Evolutionary conservation across 2,329 filamentous ascomycete species (phyloP).

Genomic region (Fusarium sp.): DNA sequence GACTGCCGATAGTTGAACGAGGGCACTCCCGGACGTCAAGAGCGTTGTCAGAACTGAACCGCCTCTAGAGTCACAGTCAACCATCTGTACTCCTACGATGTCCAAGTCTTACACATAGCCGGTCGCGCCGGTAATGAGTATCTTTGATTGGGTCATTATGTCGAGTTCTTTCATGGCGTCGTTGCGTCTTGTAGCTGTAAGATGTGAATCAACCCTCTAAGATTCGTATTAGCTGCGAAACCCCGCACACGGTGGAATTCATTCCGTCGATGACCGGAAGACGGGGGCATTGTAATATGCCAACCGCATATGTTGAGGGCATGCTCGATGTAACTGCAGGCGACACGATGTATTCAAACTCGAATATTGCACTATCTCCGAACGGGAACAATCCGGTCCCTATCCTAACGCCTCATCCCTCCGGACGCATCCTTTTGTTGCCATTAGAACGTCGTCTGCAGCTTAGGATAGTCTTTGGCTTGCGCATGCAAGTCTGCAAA

Average conservation of each 20-base stretch:
- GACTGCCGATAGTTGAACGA: background rate
- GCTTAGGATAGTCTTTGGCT: conserved; percentile 41
- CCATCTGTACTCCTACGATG: background rate
- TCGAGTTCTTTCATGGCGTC: background rate
- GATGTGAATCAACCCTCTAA: background rate
- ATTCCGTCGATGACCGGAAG: background rate
- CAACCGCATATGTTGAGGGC: background rate
- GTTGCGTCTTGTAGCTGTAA: background rate
- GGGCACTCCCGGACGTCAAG: background rate
- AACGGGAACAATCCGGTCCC: background rate
- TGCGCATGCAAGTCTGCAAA: conserved; percentile 38
- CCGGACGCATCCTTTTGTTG: background rate
- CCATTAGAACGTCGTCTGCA: conserved; percentile 42
- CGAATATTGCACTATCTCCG: background rate
- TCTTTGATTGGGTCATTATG: background rate
- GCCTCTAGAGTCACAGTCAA: background rate
- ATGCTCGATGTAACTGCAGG: background rate
- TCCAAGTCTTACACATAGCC: conserved; percentile 10
- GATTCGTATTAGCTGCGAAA: background rate
- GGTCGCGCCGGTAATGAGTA: conserved; percentile 15
- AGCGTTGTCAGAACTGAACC: conserved; percentile 19
- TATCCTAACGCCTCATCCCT: background rate
- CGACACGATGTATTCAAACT: background rate
- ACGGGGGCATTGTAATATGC: background rate
- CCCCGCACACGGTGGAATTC: background rate